Conservation (phyloP, 352 stramenopile genomes). For the Phytophthora ramorum region DNA sequence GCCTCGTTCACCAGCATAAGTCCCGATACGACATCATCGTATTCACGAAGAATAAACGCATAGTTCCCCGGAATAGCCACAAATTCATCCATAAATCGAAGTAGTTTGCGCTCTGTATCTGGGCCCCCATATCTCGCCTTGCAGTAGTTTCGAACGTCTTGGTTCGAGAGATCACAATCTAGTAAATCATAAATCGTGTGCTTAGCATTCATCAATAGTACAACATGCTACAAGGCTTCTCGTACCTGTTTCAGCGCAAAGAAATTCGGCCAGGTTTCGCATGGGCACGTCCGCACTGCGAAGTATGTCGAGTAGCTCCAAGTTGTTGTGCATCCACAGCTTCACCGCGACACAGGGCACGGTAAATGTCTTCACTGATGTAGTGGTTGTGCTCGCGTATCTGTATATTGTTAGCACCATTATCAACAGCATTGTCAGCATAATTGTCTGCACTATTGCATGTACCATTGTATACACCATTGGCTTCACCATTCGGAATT, state of each 20-base stretch:
- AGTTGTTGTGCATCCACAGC: neutral
- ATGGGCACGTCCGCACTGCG: slow-evolving; percentile 1
- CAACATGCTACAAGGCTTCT: neutral
- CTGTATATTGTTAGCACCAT: too few species aligned
- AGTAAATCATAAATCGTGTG: neutral
- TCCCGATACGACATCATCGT: neutral
- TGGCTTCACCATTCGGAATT: too few species aligned
- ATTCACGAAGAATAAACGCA: neutral
- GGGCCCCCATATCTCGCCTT: neutral
- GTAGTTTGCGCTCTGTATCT: neutral
- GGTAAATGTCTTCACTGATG: slow-evolving; percentile 1
- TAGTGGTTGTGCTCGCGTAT: slow-evolving; percentile 4
- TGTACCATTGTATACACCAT: too few species aligned
- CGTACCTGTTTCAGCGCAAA: neutral
- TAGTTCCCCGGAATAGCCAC: neutral
- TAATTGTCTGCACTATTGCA: too few species aligned
- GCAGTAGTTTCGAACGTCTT: neutral
- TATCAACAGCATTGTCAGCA: too few species aligned
- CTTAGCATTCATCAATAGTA: too few species aligned
- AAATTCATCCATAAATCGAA: neutral
- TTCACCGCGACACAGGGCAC: neutral
- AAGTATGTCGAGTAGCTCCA: slow-evolving; percentile 6
- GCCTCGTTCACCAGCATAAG: slow-evolving; percentile 13
- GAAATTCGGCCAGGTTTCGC: neutral
- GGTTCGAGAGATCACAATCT: slow-evolving; percentile 2